Conservation (phyloP, 495 filamentous ascomycete genomes). For the Clavariopsis aquatica region DNA sequence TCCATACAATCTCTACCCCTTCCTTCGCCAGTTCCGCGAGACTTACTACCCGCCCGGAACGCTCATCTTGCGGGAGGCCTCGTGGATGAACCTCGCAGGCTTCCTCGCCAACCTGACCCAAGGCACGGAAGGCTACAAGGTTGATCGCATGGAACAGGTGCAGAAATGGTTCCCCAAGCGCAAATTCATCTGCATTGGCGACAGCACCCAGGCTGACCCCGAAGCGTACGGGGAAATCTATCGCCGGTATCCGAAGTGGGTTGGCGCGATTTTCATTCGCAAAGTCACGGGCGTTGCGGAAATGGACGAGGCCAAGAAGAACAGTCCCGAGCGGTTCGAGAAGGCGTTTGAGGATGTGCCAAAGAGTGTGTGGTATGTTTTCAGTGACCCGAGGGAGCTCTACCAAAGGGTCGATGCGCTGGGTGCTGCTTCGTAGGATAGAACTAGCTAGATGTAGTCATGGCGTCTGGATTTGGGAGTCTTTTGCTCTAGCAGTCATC, state of each 20-base stretch:
- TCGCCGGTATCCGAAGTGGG: slow-evolving; percentile 65
- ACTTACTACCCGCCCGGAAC: slow-evolving; percentile 74
- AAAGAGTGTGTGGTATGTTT: slow-evolving; percentile 71
- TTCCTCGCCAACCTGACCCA: slow-evolving; percentile 76
- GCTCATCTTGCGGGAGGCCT: slow-evolving; percentile 78
- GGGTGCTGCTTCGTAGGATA: background rate
- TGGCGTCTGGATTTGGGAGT: too few relatives aligned
- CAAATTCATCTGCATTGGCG: slow-evolving; percentile 81
- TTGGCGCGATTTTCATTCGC: slow-evolving; percentile 77
- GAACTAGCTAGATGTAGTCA: background rate
- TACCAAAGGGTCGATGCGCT: slow-evolving; percentile 39
- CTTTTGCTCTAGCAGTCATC: too few relatives aligned
- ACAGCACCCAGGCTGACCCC: slow-evolving; percentile 88
- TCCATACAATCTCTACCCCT: slow-evolving; percentile 91
- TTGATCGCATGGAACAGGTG: slow-evolving; percentile 75
- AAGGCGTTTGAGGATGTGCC: slow-evolving; percentile 78
- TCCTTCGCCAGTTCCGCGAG: slow-evolving; percentile 72
- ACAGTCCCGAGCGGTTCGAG: slow-evolving; percentile 72
- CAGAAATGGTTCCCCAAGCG: slow-evolving; percentile 72
- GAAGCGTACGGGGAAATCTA: slow-evolving; percentile 83
- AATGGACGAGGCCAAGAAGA: slow-evolving; percentile 69
- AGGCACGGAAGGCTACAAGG: slow-evolving; percentile 84
- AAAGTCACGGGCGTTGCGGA: slow-evolving; percentile 76
- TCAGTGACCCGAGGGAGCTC: slow-evolving; percentile 71
- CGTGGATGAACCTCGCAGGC: slow-evolving; percentile 83